Percentiles rank a stretch among this genome's conserved stretches.
Conservation (phyloP, 2,329 filamentous ascomycete species). For the Monosporascus sp. region DNA sequence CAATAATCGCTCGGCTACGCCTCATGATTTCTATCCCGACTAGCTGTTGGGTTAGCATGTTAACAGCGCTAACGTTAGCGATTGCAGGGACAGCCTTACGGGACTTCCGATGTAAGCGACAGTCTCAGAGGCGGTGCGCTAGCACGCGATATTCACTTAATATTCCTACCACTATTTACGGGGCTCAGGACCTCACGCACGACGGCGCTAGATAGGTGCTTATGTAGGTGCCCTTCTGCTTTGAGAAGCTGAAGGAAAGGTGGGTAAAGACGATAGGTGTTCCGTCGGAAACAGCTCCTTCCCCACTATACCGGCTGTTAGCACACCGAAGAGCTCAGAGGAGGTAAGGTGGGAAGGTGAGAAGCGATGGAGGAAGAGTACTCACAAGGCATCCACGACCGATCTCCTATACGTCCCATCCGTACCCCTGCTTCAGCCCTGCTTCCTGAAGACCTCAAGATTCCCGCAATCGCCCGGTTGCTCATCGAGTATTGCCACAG, state of each 20-base stretch:
- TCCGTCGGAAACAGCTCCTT: background rate
- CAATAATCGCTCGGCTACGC: too few relatives aligned
- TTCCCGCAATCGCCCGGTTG: background rate
- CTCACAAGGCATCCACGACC: background rate
- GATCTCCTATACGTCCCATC: background rate
- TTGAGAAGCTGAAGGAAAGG: background rate
- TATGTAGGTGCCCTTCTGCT: background rate
- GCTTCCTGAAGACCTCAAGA: background rate
- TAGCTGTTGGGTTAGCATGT: too few relatives aligned
- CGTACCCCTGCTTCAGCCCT: background rate
- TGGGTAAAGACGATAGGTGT: background rate
- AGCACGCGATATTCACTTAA: background rate
- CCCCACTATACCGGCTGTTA: background rate
- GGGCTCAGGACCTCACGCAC: background rate
- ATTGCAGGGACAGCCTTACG: too few relatives aligned
- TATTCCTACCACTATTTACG: background rate
- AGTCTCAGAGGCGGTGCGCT: too few relatives aligned
- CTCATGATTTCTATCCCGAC: too few relatives aligned
- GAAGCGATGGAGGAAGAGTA: background rate
- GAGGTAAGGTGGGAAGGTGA: background rate
- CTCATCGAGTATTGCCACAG: conserved; percentile 13
- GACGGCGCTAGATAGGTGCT: background rate
- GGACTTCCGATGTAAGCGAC: too few relatives aligned
- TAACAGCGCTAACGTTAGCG: too few relatives aligned
- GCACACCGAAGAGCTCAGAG: background rate